Conservation (phyloP, 2,329 filamentous ascomycete genomes). For the Elsinoe arachidis region DNA sequence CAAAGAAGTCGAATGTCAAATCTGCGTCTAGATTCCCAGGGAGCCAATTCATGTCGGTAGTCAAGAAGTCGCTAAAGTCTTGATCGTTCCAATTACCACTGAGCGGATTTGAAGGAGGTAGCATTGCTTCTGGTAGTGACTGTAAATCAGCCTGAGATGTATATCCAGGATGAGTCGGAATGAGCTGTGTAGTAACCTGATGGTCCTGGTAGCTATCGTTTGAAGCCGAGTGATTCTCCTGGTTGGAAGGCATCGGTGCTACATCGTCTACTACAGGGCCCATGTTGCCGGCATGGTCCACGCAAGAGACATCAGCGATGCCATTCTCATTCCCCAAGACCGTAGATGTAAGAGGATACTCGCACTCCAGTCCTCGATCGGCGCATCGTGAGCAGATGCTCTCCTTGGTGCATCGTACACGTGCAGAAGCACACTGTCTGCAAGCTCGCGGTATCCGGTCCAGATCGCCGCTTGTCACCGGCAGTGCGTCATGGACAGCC, state of each 20-base stretch:
- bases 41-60: neutral
- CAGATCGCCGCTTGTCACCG: neutral
- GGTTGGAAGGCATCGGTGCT: too few species aligned
- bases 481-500: neutral
- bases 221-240: too few species aligned
- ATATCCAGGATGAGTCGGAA: too few species aligned
- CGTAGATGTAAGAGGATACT: neutral
- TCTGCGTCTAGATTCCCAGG: neutral
- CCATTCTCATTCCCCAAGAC: too few species aligned
- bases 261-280: too few species aligned
- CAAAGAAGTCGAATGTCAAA: neutral
- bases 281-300: too few species aligned
- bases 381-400: neutral
- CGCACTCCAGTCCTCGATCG: neutral
- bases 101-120: neutral
- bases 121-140: neutral
- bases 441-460: neutral
- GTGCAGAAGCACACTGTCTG: neutral
- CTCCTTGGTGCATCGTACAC: neutral
- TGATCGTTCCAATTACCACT: neutral
- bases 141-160: too few species aligned
- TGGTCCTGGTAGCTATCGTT: too few species aligned
- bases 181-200: too few species aligned
- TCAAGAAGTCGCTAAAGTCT: neutral
- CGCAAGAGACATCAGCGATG: too few species aligned